Base-by-base conservation (phyloP, 2,329 filamentous ascomycete species). In the Cytospora mali region DNA sequence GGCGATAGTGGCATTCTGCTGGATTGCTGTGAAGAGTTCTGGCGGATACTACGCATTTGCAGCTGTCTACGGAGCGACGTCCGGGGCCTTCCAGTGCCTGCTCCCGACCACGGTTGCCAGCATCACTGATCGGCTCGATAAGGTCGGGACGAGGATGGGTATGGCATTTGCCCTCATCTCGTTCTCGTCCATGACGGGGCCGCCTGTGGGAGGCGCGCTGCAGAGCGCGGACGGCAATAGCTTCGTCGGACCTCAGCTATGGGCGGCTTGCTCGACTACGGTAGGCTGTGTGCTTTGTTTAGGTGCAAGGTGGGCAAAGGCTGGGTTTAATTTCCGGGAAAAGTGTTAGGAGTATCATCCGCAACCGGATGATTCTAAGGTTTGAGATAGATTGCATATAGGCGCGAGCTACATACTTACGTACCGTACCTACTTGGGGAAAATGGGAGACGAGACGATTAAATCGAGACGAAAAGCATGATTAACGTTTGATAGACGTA, bases 161-260 rank as follows among this genome's bases (percentile, higher is more conserved):
- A 75, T 75, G 73, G 70, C 69, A 0, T 75, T 75, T 29, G 68
- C 65, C 33, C 66, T 75, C 25, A 66, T 67, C 48, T 70, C 70
- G 0, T 65, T 75, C 28, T 68, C 73, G 4, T 68, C 72, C 3
- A 67, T 75, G 31, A 74, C 73, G 0, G 74, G 74, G 0, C 73
- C 73, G 14, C 73, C 74, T 0, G 69, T 75, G 18, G 74, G 74
- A 9, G 74, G 74, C 0, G 73, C 73, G 1, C 68, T 75, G 1
- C 71, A 72, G 61, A 68, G 62, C 0, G 68, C 68, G 3, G 68
- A 62, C 1, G 69, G 68, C 10, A 69, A 70, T 1, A 66, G 56
- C 1, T 75, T 68, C 61, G 62, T 54, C 3, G 69, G 62, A 7
- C 66, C 73, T 1, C 71, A 74, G 50, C 68, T 68, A 3, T 75